A percentile compares a stretch with the other conserved stretches of the same genome.
phyloP scores from a whole-genome alignment of 148 eudicot genomes.

The Polygonum aviculare region DNA sequence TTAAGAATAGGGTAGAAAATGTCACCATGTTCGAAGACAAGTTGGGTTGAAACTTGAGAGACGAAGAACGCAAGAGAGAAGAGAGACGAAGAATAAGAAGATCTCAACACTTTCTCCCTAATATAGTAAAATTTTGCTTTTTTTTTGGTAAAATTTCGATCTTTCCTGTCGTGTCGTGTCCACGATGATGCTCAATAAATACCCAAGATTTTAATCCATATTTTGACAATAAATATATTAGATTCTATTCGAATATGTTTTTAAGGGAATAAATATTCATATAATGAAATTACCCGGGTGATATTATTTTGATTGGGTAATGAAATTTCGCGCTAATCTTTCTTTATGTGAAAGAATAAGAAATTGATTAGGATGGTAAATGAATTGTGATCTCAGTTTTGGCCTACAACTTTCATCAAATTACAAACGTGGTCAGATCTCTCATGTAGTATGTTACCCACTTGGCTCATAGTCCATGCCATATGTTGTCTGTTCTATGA shows the following conservation, averaged over 20 bases:
- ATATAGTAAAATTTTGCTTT: not conserved
- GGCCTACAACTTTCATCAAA: not conserved
- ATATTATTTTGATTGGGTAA: not conserved
- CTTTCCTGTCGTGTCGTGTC: not conserved
- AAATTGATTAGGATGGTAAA: too few relatives aligned
- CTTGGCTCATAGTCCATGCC: not conserved
- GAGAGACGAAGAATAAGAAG: too few relatives aligned
- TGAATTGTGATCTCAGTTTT: not conserved
- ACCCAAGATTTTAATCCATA: not conserved
- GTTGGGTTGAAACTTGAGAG: not conserved
- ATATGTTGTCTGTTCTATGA: not conserved
- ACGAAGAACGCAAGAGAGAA: not conserved
- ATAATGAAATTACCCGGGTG: not conserved
- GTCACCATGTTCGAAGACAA: not conserved
- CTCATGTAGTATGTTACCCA: not conserved
- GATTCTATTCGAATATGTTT: not conserved
- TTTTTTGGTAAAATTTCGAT: not conserved
- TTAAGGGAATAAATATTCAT: not conserved
- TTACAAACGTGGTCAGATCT: not conserved
- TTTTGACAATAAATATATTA: not conserved
- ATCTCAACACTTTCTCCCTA: not conserved
- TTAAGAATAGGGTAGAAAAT: not conserved
- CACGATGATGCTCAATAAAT: not conserved
- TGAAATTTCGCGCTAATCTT: not conserved
- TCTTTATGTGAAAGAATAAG: too few relatives aligned